Evolutionary conservation across 495 filamentous ascomycete genomes (phyloP).

Genomic region (Pyrenula aspistea): DNA sequence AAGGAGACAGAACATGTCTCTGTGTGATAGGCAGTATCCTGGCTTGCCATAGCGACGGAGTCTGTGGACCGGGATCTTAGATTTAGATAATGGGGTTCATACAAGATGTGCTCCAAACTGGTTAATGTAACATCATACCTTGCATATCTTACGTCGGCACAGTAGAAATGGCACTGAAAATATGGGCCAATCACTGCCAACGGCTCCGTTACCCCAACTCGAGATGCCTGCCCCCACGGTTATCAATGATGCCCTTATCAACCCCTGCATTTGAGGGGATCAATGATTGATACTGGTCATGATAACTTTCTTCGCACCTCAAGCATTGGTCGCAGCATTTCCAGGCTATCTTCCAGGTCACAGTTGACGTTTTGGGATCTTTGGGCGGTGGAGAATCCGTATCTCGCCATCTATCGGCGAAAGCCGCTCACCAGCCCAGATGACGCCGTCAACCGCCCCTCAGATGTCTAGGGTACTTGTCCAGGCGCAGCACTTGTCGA

Average conservation of each 20-base stretch:
- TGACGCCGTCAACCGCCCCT: too few species aligned
- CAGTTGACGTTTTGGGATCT: neutral
- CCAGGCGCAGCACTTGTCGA: neutral
- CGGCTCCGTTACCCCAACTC: too few species aligned
- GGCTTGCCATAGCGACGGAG: neutral
- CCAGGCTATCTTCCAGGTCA: neutral
- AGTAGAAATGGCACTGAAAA: too few species aligned
- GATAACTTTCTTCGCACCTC: neutral
- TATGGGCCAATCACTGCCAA: too few species aligned
- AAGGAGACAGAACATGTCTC: too few species aligned
- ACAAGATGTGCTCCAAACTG: too few species aligned
- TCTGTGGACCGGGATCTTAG: neutral
- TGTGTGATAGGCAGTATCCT: too few species aligned
- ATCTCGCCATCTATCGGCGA: neutral
- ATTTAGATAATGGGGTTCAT: too few species aligned
- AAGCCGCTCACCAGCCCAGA: too few species aligned
- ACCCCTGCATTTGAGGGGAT: slow-evolving; percentile 96
- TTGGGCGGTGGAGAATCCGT: too few species aligned
- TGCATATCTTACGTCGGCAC: too few species aligned
- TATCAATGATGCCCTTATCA: slow-evolving; percentile 81
- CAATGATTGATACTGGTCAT: neutral
- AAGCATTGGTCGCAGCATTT: neutral
- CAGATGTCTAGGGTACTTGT: neutral
- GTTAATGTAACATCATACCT: too few species aligned
- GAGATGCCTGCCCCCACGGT: slow-evolving; percentile 66